phyloP scores from a whole-genome alignment of 192 early-diverging fungal species.

The Jimgerdemannia lactiflua region DNA sequence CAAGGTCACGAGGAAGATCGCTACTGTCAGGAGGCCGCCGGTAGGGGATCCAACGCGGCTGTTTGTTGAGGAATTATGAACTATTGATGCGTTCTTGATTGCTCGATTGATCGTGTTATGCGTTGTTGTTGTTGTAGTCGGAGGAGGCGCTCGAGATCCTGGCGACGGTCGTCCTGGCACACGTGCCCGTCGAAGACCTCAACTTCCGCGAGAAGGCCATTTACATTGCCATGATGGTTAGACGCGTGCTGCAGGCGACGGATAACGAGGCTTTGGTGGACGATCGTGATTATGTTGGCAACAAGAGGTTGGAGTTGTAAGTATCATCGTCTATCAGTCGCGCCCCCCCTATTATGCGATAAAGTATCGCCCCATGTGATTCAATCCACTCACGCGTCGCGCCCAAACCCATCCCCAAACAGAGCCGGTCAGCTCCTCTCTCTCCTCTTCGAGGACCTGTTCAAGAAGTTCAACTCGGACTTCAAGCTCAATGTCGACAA shows the following conservation, averaged over 20 bases:
- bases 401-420: background rate
- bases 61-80: background rate
- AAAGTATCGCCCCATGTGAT: no score
- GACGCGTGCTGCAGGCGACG: slow-evolving; percentile 86
- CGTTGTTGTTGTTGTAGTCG: slow-evolving; percentile 28
- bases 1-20: slow-evolving; percentile 60
- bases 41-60: slow-evolving; percentile 22
- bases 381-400: no score
- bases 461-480: slow-evolving; percentile 88
- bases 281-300: slow-evolving; percentile 98
- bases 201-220: slow-evolving; percentile 93
- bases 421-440: slow-evolving; percentile 92
- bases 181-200: slow-evolving; percentile 84
- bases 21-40: slow-evolving; percentile 45
- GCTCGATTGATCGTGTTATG: background rate
- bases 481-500: slow-evolving; percentile 92
- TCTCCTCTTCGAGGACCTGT: slow-evolving; percentile 96
- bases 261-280: slow-evolving; percentile 80
- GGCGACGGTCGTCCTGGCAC: slow-evolving; percentile 82
- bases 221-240: slow-evolving; percentile 92
- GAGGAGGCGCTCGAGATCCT: slow-evolving; percentile 91
- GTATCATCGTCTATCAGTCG: slow-evolving; percentile 13
- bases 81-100: background rate
- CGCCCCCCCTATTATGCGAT: background rate
- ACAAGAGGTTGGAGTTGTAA: slow-evolving; percentile 96